These are phyloP conservation scores for Salix suchowensis DNA, from an alignment of 345 rosid genomes.

Conservation along the genomic window DNA sequence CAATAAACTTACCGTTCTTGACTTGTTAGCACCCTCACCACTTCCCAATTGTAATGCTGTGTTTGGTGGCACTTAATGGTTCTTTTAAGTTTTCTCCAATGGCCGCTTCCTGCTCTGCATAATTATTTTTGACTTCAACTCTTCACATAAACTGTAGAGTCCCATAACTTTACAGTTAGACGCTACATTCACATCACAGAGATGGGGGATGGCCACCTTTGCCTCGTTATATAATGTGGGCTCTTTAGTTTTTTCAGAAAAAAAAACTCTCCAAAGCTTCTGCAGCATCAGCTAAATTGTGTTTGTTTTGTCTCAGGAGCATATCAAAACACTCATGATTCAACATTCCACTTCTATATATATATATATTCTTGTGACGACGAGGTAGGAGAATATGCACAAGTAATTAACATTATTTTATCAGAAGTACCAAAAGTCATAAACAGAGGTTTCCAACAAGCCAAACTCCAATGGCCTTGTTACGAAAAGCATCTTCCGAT, in stretches of 20 bases:
- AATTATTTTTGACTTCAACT: no score
- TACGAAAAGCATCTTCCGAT: background rate
- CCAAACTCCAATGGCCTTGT: background rate
- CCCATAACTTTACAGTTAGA: background rate
- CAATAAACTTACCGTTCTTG: no score
- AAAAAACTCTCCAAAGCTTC: conserved; percentile 13
- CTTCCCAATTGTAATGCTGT: no score
- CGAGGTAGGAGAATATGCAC: background rate
- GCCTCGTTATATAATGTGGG: background rate
- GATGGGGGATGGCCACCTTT: background rate
- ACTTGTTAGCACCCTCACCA: no score
- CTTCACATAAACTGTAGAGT: background rate
- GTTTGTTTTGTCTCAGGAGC: background rate
- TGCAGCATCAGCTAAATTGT: conserved; percentile 6
- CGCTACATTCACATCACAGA: conserved; percentile 14
- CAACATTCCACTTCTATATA: conserved; percentile 9
- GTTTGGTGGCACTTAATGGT: background rate
- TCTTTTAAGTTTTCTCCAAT: background rate
- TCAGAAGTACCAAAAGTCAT: background rate
- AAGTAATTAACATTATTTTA: background rate
- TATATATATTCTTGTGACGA: no score
- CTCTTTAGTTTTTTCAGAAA: background rate
- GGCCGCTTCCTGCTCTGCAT: no score
- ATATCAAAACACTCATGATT: conserved; percentile 10
- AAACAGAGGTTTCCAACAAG: conserved; percentile 4